Evolutionary conservation across 192 early-diverging fungal species (phyloP), one percentile per base, ranked within the genome.

Genomic region (Phycomyces blakesleeanus): DNA sequence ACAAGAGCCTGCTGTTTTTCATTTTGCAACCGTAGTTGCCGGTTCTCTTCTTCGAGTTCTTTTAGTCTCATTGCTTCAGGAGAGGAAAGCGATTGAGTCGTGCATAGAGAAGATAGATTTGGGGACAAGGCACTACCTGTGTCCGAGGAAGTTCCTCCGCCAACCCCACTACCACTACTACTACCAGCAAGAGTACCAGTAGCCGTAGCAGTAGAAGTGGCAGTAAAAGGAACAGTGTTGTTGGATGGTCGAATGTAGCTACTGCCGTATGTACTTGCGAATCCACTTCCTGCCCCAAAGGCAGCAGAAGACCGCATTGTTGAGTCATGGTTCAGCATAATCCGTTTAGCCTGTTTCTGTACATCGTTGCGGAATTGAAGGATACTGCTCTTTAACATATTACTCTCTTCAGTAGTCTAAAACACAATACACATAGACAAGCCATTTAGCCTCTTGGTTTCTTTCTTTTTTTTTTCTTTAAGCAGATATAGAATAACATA

Each of bases 281-380:
- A 5, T 9, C 5, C 37, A 34, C 29, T 39, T 21, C 44, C 24
- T 37, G 42, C 39, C 1, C 20, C 53, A 10, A 34, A 40, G 10
- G 29, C 29, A 34, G 29, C 29, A 34, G 74, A 72, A 5, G 74
- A 67, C 22, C 70, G 53, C 38, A 76, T 57, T n/a, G 55, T 49
- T 9, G 60, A 54, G 15, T 79, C 77, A 26, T 79, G 74, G 9
- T 68, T 78, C 68, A 71, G 81, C 56, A 68, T 75, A 11, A 81
- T 77, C 7, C 74, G 76, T 22, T 81, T 73, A 5, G 76, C 82
- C 58, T 83, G 80, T 61, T 74, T 75, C 41, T 85, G 81, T 0
- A 85, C 66, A 77, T 88, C 83, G 47, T 88, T 83, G 52, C 78
- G 75, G 54, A 90, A 86, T 66, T 90, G 88, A 22, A 87, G 62